phyloP scores from a whole-genome alignment of 495 filamentous ascomycete species.

The Neurospora sp. region DNA sequence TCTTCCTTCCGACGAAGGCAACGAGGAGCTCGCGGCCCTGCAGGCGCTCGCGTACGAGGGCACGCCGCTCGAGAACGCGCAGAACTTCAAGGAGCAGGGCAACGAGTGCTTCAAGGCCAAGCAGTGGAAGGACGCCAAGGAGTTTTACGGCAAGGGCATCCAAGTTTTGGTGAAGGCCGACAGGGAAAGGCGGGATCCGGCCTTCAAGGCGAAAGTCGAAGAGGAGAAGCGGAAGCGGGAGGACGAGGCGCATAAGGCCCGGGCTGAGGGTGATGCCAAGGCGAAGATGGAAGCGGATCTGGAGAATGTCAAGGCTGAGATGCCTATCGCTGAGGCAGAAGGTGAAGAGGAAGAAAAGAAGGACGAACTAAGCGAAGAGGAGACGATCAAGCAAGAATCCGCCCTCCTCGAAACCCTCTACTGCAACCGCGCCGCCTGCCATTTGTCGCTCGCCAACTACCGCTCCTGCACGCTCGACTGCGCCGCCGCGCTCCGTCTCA shows the following conservation, averaged over 20 bases:
- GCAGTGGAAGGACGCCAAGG: conserved; percentile 73
- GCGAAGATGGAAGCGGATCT: conserved; percentile 18
- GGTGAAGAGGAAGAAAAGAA: conserved; percentile 17
- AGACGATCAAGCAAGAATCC: conserved; percentile 44
- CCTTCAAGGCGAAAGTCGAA: conserved; percentile 9
- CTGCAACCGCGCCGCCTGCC: conserved; percentile 78
- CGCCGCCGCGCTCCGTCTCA: conserved; percentile 65
- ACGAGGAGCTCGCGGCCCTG: conserved; percentile 72
- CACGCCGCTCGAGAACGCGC: conserved; percentile 66
- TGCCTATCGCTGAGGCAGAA: conserved; percentile 11
- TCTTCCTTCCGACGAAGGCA: conserved; percentile 53
- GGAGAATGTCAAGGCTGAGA: conserved; percentile 4
- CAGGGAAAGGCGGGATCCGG: conserved; percentile 33
- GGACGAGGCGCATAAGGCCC: conserved; percentile 22
- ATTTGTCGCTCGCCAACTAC: conserved; percentile 66
- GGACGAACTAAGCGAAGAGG: conserved; percentile 27
- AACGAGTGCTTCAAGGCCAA: conserved; percentile 74
- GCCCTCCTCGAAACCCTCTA: conserved; percentile 63
- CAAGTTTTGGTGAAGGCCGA: conserved; percentile 48
- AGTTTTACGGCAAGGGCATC: conserved; percentile 83
- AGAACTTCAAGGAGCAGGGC: conserved; percentile 75
- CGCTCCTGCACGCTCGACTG: conserved; percentile 75
- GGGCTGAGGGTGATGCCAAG: conserved; percentile 17
- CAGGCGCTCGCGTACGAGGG: conserved; percentile 89
- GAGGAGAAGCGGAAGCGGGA: conserved; percentile 17